These are phyloP conservation scores for Chytriomyces confervae DNA, from an alignment of 192 early-diverging fungal genomes.

Conservation along the genomic window DNA sequence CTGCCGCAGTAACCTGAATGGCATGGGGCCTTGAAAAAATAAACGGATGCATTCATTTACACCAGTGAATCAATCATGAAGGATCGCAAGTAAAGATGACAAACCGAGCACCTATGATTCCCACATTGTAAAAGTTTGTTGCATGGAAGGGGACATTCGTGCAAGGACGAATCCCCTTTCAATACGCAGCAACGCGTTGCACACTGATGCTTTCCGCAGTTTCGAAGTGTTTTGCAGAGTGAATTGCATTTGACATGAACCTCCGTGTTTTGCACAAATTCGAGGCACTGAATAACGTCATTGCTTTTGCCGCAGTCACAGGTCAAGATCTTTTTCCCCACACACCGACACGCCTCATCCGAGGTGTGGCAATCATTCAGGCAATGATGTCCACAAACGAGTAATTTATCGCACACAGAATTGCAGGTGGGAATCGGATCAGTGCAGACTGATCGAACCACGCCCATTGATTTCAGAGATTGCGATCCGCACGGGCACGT, in stretches of 20 bases:
- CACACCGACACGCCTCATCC: conserved; percentile 3
- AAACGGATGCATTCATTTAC: neutral
- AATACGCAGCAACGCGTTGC: conserved; percentile 12
- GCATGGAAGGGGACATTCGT: conserved; percentile 21
- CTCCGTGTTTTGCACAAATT: neutral
- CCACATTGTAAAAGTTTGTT: conserved; percentile 8
- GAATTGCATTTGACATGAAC: conserved; percentile 19
- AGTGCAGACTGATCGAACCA: neutral
- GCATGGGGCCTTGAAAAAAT: neutral
- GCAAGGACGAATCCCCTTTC: conserved; percentile 19
- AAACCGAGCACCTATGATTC: conserved; percentile 18
- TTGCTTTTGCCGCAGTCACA: conserved; percentile 8
- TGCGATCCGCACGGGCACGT: conserved; percentile 22
- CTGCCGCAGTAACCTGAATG: conserved; percentile 21
- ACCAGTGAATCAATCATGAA: neutral
- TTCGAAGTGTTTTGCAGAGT: conserved; percentile 27
- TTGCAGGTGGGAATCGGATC: conserved; percentile 21
- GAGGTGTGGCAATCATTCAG: conserved; percentile 8
- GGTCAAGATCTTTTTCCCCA: conserved; percentile 9
- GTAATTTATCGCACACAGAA: conserved; percentile 11
- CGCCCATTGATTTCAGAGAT: neutral
- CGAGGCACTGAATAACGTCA: neutral
- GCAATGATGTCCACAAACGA: conserved; percentile 17
- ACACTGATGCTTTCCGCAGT: conserved; percentile 25
- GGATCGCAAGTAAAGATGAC: no score